A percentile compares a stretch with the other conserved stretches of the same genome.
Conservation (phyloP, 306 rosid genomes). For the Vicia sativa region DNA sequence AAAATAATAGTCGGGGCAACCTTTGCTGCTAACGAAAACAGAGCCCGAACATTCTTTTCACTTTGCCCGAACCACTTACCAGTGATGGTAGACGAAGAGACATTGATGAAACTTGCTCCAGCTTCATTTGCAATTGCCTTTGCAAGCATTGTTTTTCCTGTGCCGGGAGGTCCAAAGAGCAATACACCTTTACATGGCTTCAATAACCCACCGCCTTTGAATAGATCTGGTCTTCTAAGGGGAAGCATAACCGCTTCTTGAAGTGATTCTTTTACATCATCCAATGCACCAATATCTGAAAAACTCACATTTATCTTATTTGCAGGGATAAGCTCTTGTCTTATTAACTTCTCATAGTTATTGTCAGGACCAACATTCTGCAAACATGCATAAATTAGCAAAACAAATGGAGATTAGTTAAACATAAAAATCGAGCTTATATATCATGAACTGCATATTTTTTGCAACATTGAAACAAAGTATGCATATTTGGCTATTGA, state of each 20-base stretch:
- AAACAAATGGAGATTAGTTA: conserved; percentile 14
- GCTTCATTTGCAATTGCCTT: conserved; percentile 61
- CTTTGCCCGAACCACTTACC: too few relatives aligned
- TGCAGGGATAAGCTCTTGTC: conserved; percentile 78
- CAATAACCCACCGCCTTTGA: conserved; percentile 67
- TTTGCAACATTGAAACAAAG: neutral
- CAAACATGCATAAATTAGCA: conserved; percentile 13
- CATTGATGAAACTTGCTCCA: conserved; percentile 52
- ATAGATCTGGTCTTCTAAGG: conserved; percentile 83
- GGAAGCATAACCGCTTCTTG: conserved; percentile 86
- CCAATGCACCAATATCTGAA: conserved; percentile 73
- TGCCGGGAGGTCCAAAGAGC: conserved; percentile 94
- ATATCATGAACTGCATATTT: neutral
- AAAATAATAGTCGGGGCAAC: conserved; percentile 82
- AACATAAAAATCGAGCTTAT: conserved; percentile 11
- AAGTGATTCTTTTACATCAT: conserved; percentile 74
- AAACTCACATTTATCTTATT: conserved; percentile 77
- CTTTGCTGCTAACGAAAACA: conserved; percentile 82
- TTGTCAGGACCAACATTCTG: conserved; percentile 70
- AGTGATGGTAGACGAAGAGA: too few relatives aligned
- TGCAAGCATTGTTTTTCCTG: conserved; percentile 87
- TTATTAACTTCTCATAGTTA: conserved; percentile 68
- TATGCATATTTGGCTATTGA: neutral
- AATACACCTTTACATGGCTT: conserved; percentile 82
- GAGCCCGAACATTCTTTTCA: conserved; percentile 76